Evolutionary conservation across 495 filamentous ascomycete species (phyloP).

Genomic region (Penicillium psychrofluorescens): DNA sequence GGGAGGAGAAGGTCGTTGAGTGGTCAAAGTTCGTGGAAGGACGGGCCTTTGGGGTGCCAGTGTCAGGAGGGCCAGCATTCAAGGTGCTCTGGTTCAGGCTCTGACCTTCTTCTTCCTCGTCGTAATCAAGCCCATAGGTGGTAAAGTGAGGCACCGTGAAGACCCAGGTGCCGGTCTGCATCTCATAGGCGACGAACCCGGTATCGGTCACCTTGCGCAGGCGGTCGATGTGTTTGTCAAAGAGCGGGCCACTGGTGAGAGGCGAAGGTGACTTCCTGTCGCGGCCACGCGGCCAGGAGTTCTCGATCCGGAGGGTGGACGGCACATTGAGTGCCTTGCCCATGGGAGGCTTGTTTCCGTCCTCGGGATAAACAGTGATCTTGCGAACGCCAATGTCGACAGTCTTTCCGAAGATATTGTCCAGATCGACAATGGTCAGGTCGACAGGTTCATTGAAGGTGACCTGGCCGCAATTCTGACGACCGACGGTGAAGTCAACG

Average conservation of each 20-base stretch:
- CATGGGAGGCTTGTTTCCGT: slow-evolving; percentile 63
- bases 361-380: slow-evolving; percentile 78
- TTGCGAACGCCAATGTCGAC: slow-evolving; percentile 66
- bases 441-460: slow-evolving; percentile 77
- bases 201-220: slow-evolving; percentile 72
- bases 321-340: slow-evolving; percentile 91
- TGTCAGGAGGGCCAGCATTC: slow-evolving; percentile 50
- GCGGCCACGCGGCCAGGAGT: slow-evolving; percentile 78
- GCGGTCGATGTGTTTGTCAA: slow-evolving; percentile 75
- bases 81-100: slow-evolving; percentile 48
- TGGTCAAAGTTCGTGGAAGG: slow-evolving; percentile 36
- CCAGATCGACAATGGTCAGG: slow-evolving; percentile 61
- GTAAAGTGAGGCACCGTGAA: slow-evolving; percentile 94
- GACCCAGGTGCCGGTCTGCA: slow-evolving; percentile 73
- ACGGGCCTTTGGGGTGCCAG: slow-evolving; percentile 46
- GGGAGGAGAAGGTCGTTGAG: slow-evolving; percentile 35
- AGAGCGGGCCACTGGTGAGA: slow-evolving; percentile 48
- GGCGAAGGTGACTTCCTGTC: slow-evolving; percentile 48
- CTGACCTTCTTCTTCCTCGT: slow-evolving; percentile 64
- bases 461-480: slow-evolving; percentile 69
- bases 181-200: slow-evolving; percentile 70
- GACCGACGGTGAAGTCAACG: slow-evolving; percentile 69
- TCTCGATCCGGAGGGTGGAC: slow-evolving; percentile 72
- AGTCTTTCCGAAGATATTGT: slow-evolving; percentile 63
- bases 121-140: slow-evolving; percentile 87